These are phyloP conservation scores for Capsicum baccatum DNA, from an alignment of 257 asterid species.

Conservation along the genomic window DNA sequence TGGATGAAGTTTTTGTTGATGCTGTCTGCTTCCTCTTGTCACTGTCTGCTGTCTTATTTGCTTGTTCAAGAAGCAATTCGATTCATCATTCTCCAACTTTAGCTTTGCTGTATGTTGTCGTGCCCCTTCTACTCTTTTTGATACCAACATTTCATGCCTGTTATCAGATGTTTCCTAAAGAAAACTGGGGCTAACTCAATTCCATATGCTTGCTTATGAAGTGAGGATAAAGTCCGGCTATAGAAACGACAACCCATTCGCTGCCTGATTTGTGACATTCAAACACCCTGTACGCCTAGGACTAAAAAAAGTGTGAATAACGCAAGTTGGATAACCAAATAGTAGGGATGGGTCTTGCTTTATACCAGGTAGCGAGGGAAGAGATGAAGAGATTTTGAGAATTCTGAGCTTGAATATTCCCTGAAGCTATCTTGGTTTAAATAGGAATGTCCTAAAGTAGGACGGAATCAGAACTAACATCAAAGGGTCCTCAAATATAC, in stretches of 20 bases:
- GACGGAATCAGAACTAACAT: not conserved
- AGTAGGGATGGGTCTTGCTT: not conserved
- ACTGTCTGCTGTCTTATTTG: not conserved
- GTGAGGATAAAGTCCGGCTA: not conserved
- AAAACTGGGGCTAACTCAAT: not conserved
- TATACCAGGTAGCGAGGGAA: not conserved
- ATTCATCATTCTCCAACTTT: not conserved
- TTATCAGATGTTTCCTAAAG: not conserved
- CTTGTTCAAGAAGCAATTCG: not conserved
- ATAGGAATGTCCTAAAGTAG: not conserved
- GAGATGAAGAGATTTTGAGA: not conserved
- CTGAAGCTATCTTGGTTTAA: not conserved
- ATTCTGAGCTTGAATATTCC: not conserved
- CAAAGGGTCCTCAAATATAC: not conserved
- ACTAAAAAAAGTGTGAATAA: not conserved
- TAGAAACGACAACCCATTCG: not conserved
- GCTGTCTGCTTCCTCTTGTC: not conserved
- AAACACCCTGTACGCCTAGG: not conserved
- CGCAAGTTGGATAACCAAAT: not conserved
- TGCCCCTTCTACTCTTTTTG: not conserved
- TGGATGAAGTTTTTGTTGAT: not conserved
- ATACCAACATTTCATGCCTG: conserved; percentile 3
- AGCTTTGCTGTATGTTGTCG: not conserved
- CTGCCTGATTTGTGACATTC: not conserved
- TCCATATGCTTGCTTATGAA: not conserved